Evolutionary conservation across 1,284 basidiomycete genomes (phyloP), one percentile per base, ranked within the genome.

Genomic region (Waitea zeae): DNA sequence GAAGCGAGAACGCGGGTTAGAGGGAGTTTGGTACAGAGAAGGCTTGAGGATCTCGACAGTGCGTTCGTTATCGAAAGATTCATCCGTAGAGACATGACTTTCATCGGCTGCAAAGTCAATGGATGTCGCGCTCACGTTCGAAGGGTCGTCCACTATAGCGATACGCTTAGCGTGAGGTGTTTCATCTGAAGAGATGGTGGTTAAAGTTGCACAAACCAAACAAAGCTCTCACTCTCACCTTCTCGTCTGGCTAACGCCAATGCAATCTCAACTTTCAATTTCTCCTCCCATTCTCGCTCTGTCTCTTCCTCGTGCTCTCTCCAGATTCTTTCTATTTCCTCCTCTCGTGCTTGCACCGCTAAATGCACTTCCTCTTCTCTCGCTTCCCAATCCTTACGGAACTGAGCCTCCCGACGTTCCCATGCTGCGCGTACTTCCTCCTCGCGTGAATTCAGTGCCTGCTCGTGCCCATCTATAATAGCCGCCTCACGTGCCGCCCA

Each of bases 401-500:
- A 54, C 20, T 61, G 52, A 3, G 43, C 50, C 12, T 67, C 61
- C 2, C 78, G 43, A 27, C 62, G 53, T 38, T 55, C 54, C 42
- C 66, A 64, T 43, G 79, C 71, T 13, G 45, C 53, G 30, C 57
- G 54, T 24, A 78, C 41, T 46, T 73, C 70, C 3, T 59, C 60
- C 40, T 72, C 67, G 36, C 57, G 56, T 3, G 53, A 53, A 27
- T 58, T 57, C 28, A 69, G 62, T 41, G 9, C 29, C 7, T 7
- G 7, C 7, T 7, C 22, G 22, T n/a, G 22, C 7, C 29, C 15
- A 9, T 6, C 29, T 6, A 30, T 14, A 22, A 75, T 59, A 45
- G 69, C 60, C 33, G 61, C 61, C 51, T 82, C 76, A 41, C 68
- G 56, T 29, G 54, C 45, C 17, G 53, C 55, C 70, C 77, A 76